Percentiles rank a stretch among this genome's conserved stretches.
Evolutionary conservation across 306 rosid genomes (phyloP).

Genomic region (cucumber (Cucumis sativus)): Cucumber_9930_V3 NC_026660.2:5876501-5877000

Average conservation of each 20-base stretch:
- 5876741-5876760: constrained; percentile 54
- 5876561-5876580: constrained; percentile 15
- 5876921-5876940: constrained; percentile 63
- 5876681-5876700: constrained; percentile 61
- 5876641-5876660: constrained; percentile 18
- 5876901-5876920: constrained; percentile 85
- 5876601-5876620: constrained; percentile 4
- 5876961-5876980: constrained; percentile 44
- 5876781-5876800: constrained; percentile 55
- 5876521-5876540: background rate
- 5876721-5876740: constrained; percentile 61
- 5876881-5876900: constrained; percentile 65
- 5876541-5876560: no score
- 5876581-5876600: constrained; percentile 1
- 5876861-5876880: constrained; percentile 69
- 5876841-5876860: constrained; percentile 91
- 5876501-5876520: background rate
- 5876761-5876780: constrained; percentile 77
- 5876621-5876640: constrained; percentile 7
- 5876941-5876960: constrained; percentile 70
- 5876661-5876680: constrained; percentile 42
- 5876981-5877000: constrained; percentile 84
- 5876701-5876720: constrained; percentile 73
- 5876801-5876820: constrained; percentile 71
- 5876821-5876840: constrained; percentile 64